Percentiles rank a stretch among this genome's conserved stretches.
Evolutionary conservation across 2,329 filamentous ascomycete genomes (phyloP).

Genomic region (Fusarium devonianum): DNA sequence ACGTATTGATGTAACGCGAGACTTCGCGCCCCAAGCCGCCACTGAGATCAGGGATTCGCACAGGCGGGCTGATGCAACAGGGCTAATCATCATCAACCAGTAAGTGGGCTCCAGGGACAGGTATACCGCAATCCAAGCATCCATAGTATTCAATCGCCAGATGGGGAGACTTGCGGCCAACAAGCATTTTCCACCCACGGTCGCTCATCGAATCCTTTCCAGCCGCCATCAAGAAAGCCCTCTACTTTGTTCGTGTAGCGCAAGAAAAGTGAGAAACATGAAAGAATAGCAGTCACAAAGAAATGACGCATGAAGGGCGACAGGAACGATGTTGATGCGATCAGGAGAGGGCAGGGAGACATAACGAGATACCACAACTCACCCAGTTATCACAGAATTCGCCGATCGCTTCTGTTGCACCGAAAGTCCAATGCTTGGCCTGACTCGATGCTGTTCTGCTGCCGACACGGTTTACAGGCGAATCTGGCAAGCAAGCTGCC

Average conservation of each 20-base stretch:
- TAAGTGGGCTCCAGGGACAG: constrained; percentile 10
- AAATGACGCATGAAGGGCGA: constrained; percentile 1
- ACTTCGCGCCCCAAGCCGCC: constrained; percentile 21
- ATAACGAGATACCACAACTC: constrained; percentile 30
- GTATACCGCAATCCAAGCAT: constrained; percentile 8
- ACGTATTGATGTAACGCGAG: constrained; percentile 20
- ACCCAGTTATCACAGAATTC: constrained; percentile 31
- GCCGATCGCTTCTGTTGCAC: constrained; percentile 15
- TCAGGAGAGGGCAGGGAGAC: constrained; percentile 18
- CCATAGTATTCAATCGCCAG: constrained; percentile 10
- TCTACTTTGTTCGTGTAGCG: constrained; percentile 2
- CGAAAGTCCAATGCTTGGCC: no score
- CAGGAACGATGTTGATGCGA: constrained; percentile 14
- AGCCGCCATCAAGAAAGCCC: not conserved
- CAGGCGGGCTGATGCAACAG: constrained; percentile 31
- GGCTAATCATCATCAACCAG: constrained; percentile 29
- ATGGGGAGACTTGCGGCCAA: constrained; percentile 2
- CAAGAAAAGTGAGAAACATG: constrained; percentile 6
- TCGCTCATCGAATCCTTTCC: no score
- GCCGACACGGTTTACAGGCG: no score
- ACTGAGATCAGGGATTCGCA: constrained; percentile 31
- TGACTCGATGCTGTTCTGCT: no score
- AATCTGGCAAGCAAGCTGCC: constrained; percentile 1
- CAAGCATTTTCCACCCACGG: no score
- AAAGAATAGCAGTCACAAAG: constrained; percentile 11